Conservation (phyloP, 2,329 filamentous ascomycete species). For the Pestalotiopsis sp. region DNA sequence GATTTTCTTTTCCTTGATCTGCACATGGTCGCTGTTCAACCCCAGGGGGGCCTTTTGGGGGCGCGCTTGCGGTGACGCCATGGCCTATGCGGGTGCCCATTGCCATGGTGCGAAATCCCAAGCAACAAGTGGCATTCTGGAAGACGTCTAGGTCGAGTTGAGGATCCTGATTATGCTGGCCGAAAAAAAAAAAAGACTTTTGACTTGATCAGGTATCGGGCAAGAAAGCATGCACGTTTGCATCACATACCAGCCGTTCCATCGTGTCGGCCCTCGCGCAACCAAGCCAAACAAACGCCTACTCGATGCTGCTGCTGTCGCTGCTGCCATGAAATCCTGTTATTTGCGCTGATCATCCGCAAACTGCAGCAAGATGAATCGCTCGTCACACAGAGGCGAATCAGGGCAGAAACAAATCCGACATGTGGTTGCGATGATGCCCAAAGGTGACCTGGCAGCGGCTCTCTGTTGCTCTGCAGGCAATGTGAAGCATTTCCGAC, state of each 20-base stretch:
- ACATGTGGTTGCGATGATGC: too few relatives aligned
- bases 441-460: not conserved
- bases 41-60: not conserved
- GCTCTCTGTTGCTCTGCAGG: not conserved
- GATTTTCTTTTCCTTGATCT: not conserved
- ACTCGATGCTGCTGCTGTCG: not conserved
- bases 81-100: not conserved
- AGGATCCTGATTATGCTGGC: not conserved
- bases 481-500: slow-evolving; percentile 12
- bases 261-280: not conserved
- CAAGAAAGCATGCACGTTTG: not conserved
- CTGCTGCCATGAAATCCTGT: not conserved
- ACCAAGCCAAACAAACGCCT: not conserved
- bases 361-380: too few relatives aligned
- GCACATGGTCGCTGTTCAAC: not conserved
- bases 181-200: too few relatives aligned
- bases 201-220: not conserved
- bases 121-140: not conserved
- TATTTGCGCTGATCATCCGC: not conserved
- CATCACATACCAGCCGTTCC: not conserved
- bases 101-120: not conserved
- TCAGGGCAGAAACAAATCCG: too few relatives aligned
- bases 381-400: too few relatives aligned
- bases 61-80: not conserved
- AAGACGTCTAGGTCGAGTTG: not conserved